Conservation (phyloP, 805 yeast genomes). For the Torulaspora maleeae region DNA sequence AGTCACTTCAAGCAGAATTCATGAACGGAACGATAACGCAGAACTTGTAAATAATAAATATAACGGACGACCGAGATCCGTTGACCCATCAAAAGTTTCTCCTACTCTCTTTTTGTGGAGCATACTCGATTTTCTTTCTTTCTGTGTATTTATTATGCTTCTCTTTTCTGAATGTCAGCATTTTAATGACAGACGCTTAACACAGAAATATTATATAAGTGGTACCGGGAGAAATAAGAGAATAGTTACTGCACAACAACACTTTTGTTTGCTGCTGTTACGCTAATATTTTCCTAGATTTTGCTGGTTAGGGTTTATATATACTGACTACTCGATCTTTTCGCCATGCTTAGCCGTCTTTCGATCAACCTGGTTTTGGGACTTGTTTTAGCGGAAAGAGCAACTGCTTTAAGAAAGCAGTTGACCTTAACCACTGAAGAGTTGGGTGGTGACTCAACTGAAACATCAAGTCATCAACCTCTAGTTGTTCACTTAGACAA, state of each 20-base stretch:
- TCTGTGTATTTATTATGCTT: not conserved
- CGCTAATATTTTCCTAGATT: not conserved
- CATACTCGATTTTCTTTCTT: not conserved
- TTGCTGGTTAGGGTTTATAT: not conserved
- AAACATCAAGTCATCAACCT: slow-evolving; percentile 8
- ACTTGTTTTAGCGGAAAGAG: slow-evolving; percentile 2
- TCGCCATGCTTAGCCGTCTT: slow-evolving; percentile 4
- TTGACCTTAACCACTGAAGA: slow-evolving; percentile 20
- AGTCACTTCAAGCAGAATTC: slow-evolving; percentile 22
- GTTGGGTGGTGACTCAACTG: slow-evolving; percentile 21
- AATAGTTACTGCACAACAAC: not conserved
- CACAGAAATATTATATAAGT: slow-evolving; percentile 4
- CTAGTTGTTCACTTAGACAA: slow-evolving; percentile 15
- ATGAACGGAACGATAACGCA: not conserved
- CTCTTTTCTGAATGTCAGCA: not conserved
- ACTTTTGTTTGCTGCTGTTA: not conserved
- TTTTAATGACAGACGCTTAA: not conserved
- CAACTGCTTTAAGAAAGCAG: slow-evolving; percentile 5
- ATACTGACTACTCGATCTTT: not conserved
- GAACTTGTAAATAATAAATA: slow-evolving; percentile 1
- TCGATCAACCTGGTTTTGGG: slow-evolving; percentile 2
- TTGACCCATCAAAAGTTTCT: not conserved
- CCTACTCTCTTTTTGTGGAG: not conserved
- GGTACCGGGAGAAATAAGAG: not conserved
- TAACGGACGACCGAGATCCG: not conserved